phyloP scores from a whole-genome alignment of 768 basidiomycete species.

The Multifurca ochricompacta region DNA sequence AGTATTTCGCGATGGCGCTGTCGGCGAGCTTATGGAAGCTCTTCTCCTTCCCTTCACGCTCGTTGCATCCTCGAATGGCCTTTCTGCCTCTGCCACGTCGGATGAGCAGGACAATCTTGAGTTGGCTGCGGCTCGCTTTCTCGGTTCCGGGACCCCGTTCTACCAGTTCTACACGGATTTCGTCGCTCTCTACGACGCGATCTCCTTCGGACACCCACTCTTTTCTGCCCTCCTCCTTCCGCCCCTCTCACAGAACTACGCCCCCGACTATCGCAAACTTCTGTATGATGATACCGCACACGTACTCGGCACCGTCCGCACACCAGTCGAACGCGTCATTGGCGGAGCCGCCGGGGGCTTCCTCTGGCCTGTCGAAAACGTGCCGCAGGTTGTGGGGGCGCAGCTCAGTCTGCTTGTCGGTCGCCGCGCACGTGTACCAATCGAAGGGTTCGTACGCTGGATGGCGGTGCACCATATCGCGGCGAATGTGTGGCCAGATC shows the following conservation, averaged over 20 bases:
- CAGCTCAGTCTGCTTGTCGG: constrained; percentile 51
- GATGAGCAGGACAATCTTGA: constrained; percentile 36
- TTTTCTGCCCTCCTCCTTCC: constrained; percentile 74
- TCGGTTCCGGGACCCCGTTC: constrained; percentile 70
- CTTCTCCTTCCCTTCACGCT: constrained; percentile 51
- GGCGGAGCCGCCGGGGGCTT: constrained; percentile 49
- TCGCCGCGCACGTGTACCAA: constrained; percentile 24
- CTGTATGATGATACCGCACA: constrained; percentile 78
- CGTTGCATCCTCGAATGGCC: constrained; percentile 24
- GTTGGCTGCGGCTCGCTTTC: constrained; percentile 44
- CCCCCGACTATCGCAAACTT: constrained; percentile 74
- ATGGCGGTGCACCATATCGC: constrained; percentile 78
- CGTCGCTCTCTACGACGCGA: constrained; percentile 80
- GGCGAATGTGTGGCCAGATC: constrained; percentile 64
- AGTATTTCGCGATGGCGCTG: constrained; percentile 70
- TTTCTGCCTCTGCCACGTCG: constrained; percentile 19
- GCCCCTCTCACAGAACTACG: constrained; percentile 67
- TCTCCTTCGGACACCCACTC: constrained; percentile 74
- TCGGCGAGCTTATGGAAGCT: constrained; percentile 50
- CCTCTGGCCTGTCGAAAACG: constrained; percentile 63
- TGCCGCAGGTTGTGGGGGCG: constrained; percentile 51
- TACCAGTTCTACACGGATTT: constrained; percentile 94
- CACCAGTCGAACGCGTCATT: constrained; percentile 44
- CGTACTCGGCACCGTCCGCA: constrained; percentile 51
- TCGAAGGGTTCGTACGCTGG: constrained; percentile 53